Base-by-base conservation (phyloP, 495 filamentous ascomycete species). In the Penicillium arizonense region DNA sequence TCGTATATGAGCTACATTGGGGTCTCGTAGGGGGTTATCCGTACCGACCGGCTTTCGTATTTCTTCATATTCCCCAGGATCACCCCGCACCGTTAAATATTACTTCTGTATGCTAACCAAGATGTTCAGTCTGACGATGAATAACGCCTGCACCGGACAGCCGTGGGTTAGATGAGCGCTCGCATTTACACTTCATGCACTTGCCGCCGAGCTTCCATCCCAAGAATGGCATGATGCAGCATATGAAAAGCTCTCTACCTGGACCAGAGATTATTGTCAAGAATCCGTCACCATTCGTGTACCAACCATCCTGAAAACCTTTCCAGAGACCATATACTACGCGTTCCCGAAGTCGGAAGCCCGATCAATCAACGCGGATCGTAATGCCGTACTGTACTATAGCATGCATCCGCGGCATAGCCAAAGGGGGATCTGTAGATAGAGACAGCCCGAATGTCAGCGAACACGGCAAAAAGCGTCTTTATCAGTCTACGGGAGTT, bases 91-190 rank as follows among this genome's bases (percentile, higher is more conserved):
- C 39, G 16, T 62, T 33, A 49, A 69, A 48, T 68, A 69, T 35
- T 65, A 48, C 53, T 57, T 69, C 28, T 63, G 52, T 60, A 37
- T 67, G 48, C 64, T 12, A 62, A 67, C 58, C 44, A 61, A 55
- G 68, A 69, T 34, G 60, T 50, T 18, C 64, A 32, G 20, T 11
- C 6, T 52, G 64, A 16, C 59, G 24, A 26, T 7, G 7, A 26
- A 26, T 26, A 26, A 4, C 24, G 24, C 24, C 24, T 78, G 45
- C 59, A 72, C 56, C 67, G 62, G 32, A 81, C 75, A 1, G 71
- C 74, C 5, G 62, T 74, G 26, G 70, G 71, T 4, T 69, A 77
- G 57, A 68, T 79, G n/a, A n/a, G n/a, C n/a, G 43, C 71, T 79
- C 54, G 69, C 70, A 36, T 80, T 82, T 51, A 69, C 64, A 44